A percentile compares a stretch with the other conserved stretches of the same genome.
These are phyloP conservation scores for Circinella minor DNA, from an alignment of 371 early-diverging fungal genomes.

Conservation along the genomic window DNA sequence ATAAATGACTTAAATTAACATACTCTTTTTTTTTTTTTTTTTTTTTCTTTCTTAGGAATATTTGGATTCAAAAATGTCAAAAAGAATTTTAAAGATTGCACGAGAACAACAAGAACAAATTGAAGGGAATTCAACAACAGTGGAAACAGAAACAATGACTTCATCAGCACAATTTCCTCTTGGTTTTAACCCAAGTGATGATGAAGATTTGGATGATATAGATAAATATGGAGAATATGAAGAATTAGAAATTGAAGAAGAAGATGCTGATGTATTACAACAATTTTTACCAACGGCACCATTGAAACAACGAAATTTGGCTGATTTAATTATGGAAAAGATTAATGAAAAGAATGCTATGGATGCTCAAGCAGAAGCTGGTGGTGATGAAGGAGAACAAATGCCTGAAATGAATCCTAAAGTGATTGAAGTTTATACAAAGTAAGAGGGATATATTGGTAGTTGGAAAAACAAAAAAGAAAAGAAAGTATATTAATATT, in stretches of 20 bases:
- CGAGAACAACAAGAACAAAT: conserved; percentile 93
- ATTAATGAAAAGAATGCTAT: conserved; percentile 77
- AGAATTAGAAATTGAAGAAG: conserved; percentile 73
- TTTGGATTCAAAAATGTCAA: conserved; percentile 89
- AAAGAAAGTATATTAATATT: background rate
- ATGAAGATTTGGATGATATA: conserved; percentile 55
- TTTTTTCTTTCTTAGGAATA: conserved; percentile 53
- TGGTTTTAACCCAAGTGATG: conserved; percentile 53
- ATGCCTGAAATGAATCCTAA: conserved; percentile 80
- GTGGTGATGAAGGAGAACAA: conserved; percentile 24
- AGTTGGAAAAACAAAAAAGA: background rate
- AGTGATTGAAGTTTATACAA: conserved; percentile 93
- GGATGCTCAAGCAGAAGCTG: conserved; percentile 26
- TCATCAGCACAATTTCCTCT: conserved; percentile 26
- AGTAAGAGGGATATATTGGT: conserved; percentile 50
- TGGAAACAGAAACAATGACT: background rate
- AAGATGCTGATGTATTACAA: conserved; percentile 78
- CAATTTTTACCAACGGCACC: conserved; percentile 90
- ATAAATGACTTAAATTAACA: no score
- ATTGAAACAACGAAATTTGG: conserved; percentile 81
- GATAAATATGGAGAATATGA: conserved; percentile 62
- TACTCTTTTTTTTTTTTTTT: no score
- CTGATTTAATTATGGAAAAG: conserved; percentile 95
- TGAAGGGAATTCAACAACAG: conserved; percentile 32
- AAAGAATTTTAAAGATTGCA: conserved; percentile 87